These are phyloP conservation scores for Tylopilus sp. DNA, from an alignment of 768 basidiomycete species.

Conservation along the genomic window DNA sequence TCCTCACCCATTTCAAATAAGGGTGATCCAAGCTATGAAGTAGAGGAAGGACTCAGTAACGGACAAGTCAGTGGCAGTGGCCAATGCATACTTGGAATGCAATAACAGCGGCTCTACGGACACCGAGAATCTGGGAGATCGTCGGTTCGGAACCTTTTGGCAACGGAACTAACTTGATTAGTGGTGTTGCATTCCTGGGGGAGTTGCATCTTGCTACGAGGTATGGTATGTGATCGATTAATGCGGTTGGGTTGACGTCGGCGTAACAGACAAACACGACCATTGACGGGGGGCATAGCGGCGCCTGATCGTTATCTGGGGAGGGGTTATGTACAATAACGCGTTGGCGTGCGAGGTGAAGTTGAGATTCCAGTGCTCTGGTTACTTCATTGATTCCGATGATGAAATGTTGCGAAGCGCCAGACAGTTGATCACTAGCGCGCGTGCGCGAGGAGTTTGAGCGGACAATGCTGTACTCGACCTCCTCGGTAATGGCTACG, in stretches of 20 bases:
- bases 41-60: background rate
- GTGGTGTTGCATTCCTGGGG: conserved; percentile 21
- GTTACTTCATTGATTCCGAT: conserved; percentile 84
- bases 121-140: conserved; percentile 59
- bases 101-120: conserved; percentile 63
- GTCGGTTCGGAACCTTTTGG: conserved; percentile 62
- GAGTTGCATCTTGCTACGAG: conserved; percentile 78
- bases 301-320: background rate
- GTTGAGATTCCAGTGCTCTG: conserved; percentile 61
- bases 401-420: conserved; percentile 38
- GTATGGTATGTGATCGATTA: conserved; percentile 73
- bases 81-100: conserved; percentile 57
- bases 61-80: background rate
- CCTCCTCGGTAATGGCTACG: conserved; percentile 27
- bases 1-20: conserved; percentile 33
- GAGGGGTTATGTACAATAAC: background rate
- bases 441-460: background rate
- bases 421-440: too few species aligned
- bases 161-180: conserved; percentile 58
- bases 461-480: background rate
- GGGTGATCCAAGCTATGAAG: conserved; percentile 41
- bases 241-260: conserved; percentile 69
- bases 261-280: conserved; percentile 68
- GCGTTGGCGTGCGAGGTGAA: conserved; percentile 30
- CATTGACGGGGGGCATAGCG: conserved; percentile 14